Base-by-base conservation (phyloP, 1,284 basidiomycete genomes). In the Microbotryum lychnidis-dioicae region DNA sequence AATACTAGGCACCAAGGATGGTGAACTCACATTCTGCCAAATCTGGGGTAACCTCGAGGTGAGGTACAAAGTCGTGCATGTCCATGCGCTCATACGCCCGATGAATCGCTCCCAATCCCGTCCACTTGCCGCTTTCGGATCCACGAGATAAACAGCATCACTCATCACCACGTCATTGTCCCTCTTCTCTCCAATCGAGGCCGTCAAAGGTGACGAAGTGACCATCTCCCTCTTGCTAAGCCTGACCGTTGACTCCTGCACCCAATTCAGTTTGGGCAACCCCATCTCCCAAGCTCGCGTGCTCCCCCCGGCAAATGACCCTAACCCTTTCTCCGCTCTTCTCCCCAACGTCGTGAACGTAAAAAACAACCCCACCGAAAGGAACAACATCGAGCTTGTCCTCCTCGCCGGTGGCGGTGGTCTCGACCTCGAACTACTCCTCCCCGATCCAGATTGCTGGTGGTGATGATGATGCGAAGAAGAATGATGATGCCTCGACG, bases 11-110 rank as follows among this genome's bases (percentile, higher is more conserved):
- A 20, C 23, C 7, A 18, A 4, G 1, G n/a, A 7, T 18, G 23
- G 12, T 4, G 4, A 8, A 84, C 89, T 76, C 73, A 93, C 91
- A 71, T 96, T 96, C 76, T 92, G 93, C 91, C 91, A 96, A 67
- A 97, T 94, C 75, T 96, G 92, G 31, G 92, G 92, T 70, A 96
- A 77, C 56, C 92, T 83, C 4, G 87, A 90, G 6, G 91, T 94
- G 29, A 97, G 77, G 75, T 97, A 97, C 23, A 94, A 78, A 1
- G 84, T 89, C 1, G 91, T 91, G 73, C 92, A 96, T 31, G 86
- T 73, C 92, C 92, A 97, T 8, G 93, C 91, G 58, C 87, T 91
- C 62, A 91, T 83, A 2, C 92, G 85, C 1, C 92, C 92, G 55
- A 96, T 77, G 20, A 89, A 74, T 52, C 83, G 85, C 55, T 78